A percentile compares a stretch with the other conserved stretches of the same genome.
phyloP scores from a whole-genome alignment of 2,329 filamentous ascomycete species.

The Apiospora arundinis region DNA sequence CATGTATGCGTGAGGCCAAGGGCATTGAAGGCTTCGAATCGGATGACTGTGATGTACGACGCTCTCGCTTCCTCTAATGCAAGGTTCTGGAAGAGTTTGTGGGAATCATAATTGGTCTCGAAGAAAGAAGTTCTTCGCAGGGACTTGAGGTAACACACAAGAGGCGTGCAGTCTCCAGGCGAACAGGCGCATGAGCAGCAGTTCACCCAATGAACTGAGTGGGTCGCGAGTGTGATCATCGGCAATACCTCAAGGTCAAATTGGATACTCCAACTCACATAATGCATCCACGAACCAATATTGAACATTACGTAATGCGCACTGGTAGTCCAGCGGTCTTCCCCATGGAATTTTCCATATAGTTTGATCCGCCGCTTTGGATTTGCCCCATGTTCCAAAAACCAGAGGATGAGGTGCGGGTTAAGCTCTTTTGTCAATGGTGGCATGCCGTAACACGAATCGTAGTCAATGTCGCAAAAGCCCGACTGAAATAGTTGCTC shows the following conservation, averaged over 20 bases:
- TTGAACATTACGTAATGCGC: neutral
- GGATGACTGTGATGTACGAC: neutral
- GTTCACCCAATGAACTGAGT: neutral
- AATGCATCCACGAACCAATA: neutral
- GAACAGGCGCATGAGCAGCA: constrained; percentile 17
- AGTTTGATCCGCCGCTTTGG: neutral
- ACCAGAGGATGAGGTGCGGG: neutral
- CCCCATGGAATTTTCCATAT: neutral
- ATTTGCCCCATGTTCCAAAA: neutral
- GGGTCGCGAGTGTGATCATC: neutral
- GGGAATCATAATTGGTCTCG: too few species aligned
- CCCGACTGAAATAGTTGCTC: neutral
- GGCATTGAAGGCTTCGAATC: neutral
- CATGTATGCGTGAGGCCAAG: constrained; percentile 12
- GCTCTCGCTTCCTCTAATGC: neutral
- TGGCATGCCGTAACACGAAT: neutral
- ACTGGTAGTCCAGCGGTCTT: neutral
- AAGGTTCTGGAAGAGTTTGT: neutral
- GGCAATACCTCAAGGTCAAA: neutral
- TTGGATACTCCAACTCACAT: too few species aligned
- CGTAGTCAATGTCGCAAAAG: neutral
- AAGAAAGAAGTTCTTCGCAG: neutral
- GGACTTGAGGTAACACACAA: constrained; percentile 5
- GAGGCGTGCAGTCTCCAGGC: neutral
- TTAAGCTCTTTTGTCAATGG: neutral